Conservation (phyloP, 2,329 filamentous ascomycete species). For the Thelonectria blattea region DNA sequence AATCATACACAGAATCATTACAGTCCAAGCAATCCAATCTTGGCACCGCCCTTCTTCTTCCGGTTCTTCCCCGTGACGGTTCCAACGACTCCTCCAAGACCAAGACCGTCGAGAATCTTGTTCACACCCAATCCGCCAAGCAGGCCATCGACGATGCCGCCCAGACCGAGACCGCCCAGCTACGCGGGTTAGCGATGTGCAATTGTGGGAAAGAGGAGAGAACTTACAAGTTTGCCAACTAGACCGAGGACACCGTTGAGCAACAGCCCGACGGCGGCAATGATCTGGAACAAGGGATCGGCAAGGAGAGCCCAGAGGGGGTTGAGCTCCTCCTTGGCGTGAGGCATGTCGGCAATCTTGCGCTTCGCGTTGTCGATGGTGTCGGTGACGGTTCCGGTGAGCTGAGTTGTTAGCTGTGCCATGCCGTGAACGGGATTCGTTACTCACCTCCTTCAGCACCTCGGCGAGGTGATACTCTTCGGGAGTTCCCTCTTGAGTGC, state of each 20-base stretch:
- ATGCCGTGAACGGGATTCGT: neutral
- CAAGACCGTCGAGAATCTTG: constrained; percentile 76
- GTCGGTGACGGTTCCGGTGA: constrained; percentile 79
- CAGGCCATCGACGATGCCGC: constrained; percentile 78
- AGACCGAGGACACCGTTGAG: constrained; percentile 84
- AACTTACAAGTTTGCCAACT: constrained; percentile 72
- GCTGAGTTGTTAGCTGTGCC: constrained; percentile 43
- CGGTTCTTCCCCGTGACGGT: constrained; percentile 52
- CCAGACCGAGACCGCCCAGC: constrained; percentile 81
- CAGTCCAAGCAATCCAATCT: constrained; percentile 5
- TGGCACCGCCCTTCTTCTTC: constrained; percentile 39
- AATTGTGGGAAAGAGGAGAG: neutral
- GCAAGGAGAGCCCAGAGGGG: constrained; percentile 83
- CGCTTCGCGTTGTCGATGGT: constrained; percentile 89
- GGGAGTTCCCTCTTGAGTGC: constrained; percentile 67
- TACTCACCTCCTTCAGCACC: constrained; percentile 72
- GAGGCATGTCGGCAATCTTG: constrained; percentile 88
- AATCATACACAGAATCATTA: neutral
- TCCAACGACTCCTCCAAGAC: constrained; percentile 59
- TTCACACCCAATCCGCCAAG: constrained; percentile 78
- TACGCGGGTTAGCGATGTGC: constrained; percentile 36
- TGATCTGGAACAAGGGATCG: constrained; percentile 90
- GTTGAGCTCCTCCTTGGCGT: constrained; percentile 93
- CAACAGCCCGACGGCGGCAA: constrained; percentile 84
- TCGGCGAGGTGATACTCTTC: constrained; percentile 89